These are phyloP conservation scores for Uromyces viciae-fabae DNA, from an alignment of 1,284 basidiomycete genomes.

Conservation along the genomic window DNA sequence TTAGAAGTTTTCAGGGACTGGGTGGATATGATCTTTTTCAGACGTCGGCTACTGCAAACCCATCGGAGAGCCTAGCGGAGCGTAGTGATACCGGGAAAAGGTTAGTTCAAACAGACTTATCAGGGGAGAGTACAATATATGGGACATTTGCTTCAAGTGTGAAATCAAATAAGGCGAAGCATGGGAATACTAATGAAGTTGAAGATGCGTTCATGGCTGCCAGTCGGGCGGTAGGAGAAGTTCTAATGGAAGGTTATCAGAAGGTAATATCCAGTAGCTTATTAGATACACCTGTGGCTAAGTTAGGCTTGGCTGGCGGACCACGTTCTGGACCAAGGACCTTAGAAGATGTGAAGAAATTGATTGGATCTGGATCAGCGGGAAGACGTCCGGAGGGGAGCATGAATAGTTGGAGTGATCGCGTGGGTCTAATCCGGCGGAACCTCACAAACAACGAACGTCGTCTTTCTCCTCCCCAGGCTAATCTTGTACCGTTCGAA, in stretches of 20 bases:
- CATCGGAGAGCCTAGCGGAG: too few species aligned
- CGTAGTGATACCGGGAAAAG: not conserved
- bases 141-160: not conserved
- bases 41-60: not conserved
- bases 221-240: conserved; percentile 10
- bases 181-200: conserved; percentile 13
- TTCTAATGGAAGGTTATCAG: conserved; percentile 34
- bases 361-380: conserved; percentile 12
- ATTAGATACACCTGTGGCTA: conserved; percentile 6
- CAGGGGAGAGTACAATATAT: not conserved
- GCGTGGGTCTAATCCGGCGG: conserved; percentile 16
- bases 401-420: not conserved
- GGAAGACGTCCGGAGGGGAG: not conserved
- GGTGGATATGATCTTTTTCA: not conserved
- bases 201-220: conserved; percentile 28
- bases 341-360: conserved; percentile 32
- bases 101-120: not conserved
- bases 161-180: not conserved
- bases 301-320: not conserved
- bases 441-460: not conserved
- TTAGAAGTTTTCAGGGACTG: conserved; percentile 73
- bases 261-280: conserved; percentile 6
- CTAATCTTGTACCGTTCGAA: not conserved
- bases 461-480: not conserved
- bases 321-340: conserved; percentile 17